Base-by-base conservation (phyloP, 768 basidiomycete genomes). In the Panaeolus papilionaceus region DNA sequence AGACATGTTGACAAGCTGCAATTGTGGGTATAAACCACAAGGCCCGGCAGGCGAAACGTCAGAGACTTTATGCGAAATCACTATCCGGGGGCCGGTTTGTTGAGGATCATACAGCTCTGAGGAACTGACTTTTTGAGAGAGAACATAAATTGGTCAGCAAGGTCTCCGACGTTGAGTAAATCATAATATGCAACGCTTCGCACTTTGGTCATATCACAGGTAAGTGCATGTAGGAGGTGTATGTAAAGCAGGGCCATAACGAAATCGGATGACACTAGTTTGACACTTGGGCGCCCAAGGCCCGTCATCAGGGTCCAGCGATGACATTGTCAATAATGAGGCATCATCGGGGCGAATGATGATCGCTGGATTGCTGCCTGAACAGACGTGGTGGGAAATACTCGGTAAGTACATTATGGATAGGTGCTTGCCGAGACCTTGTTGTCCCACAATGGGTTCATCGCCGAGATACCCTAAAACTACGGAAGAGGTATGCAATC, bases 21-120 rank as follows among this genome's bases (percentile, higher is more conserved):
- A 4, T 7, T 23, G 47, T 8, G 42, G 16, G 42, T 44, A 16
- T 44, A 6, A 44, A 18, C 42, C 42, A 23, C 47, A 49, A 26
- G 47, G 47, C 1, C 47, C 47, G 47, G 47, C 20, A 49, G 47
- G 47, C 47, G 47, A 49, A 18, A 49, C 47, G 47, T 49, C 47
- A 49, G 14, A 20, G 20, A 20, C 6, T 49, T 49, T 49, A 49
- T 26, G 47, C 47, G 47, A 49, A 26, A 49, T 10, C 47, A 49
- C 7, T 26, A 49, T 49, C 47, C 47, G 47, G 47, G 14, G 47
- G n/a, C 47, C 47, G 47, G 16, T 23, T 23, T 23, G 47, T 49
- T 20, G 20, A 49, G 20, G n/a, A 7, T 26, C 47, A 33, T 33
- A 33, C 33, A 33, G 33, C 33, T 33, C 33, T 33, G 5, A 5